Evolutionary conservation across 73 alveolate species (phyloP).

Genomic region (Tetrahymena borealis): DNA sequence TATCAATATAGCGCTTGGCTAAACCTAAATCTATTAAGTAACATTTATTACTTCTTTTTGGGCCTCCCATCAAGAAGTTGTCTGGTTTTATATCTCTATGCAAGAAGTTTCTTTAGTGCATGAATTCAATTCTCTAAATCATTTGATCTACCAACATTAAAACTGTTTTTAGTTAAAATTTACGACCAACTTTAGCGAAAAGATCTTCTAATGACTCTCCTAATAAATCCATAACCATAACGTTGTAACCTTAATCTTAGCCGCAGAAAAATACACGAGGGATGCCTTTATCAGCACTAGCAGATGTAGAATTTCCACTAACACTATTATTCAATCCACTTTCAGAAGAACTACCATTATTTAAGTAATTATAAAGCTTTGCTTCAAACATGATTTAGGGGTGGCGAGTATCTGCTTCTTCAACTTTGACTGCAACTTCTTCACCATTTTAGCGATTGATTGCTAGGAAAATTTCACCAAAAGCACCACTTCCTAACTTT

Average conservation of each 20-base stretch:
- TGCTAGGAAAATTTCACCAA: slow-evolving; percentile 85
- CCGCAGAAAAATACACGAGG: slow-evolving; percentile 69
- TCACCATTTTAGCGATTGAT: slow-evolving; percentile 55
- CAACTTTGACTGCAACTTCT: slow-evolving; percentile 82
- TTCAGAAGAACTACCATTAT: background rate
- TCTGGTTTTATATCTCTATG: slow-evolving; percentile 97
- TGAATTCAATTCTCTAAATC: slow-evolving; percentile 70
- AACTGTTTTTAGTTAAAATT: slow-evolving; percentile 74
- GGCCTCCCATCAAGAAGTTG: slow-evolving; percentile 85
- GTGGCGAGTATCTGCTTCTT: slow-evolving; percentile 67
- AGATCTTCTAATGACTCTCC: slow-evolving; percentile 87
- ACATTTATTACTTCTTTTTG: slow-evolving; percentile 66
- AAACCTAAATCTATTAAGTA: slow-evolving; percentile 91
- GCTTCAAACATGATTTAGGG: slow-evolving; percentile 90
- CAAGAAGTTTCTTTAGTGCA: slow-evolving; percentile 77
- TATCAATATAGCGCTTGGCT: slow-evolving; percentile 77
- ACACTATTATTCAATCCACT: background rate
- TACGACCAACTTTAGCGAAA: slow-evolving; percentile 60
- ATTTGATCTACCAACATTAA: slow-evolving; percentile 75
- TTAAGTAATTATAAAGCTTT: slow-evolving; percentile 62
- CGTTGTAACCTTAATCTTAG: slow-evolving; percentile 69
- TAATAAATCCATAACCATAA: slow-evolving; percentile 80
- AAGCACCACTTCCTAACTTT: slow-evolving; percentile 89
- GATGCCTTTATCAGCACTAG: slow-evolving; percentile 72
- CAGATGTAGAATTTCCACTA: background rate